Evolutionary conservation across 805 yeast species (phyloP), one percentile per base, ranked within the genome.

Genomic region (Candida berthetii): DNA sequence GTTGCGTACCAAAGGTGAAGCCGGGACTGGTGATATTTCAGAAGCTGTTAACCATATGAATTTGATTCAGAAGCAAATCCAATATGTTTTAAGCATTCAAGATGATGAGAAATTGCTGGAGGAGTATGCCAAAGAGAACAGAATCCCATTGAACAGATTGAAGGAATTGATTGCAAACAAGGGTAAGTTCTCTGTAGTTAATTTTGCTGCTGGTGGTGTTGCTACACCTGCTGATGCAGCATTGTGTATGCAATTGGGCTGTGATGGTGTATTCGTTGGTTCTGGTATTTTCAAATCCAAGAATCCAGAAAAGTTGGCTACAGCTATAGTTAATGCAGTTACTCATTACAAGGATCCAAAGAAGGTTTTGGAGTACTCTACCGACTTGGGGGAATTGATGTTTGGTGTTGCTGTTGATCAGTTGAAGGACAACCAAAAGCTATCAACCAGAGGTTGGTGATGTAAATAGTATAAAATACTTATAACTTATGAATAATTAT

Each of bases 141-240:
- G 87, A 46, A 86, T 84, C 17, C 78, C 85, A 18, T 66, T 66
- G 22, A 71, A 68, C n/a, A 60, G 77, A 37, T 63, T 85, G 42
- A 61, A 71, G 48, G 63, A 70, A 37, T 63, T 74, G 47, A 66
- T 78, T 39, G 70, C 69, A 35, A 65, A 68, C 47, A 60, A 65
- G 9, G 86, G 86, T 27, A 76, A 78, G 53, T 70, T 85, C 46
- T 90, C 90, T 1, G 95, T 85, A 35, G 93, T 85, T 42, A 85
- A 83, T 66, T 85, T 85, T 57, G 91, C 93, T 33, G 93, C 93
- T 24, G 95, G 95, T 35, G 95, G 95, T 44, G 82, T 85, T 39
- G 93, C 95, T 9, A 82, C 95, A 11, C 95, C 95, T 28, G 80
- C 90, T 8, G 95, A 85, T 61, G 95, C 95, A 20, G 93, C 93